phyloP scores from a whole-genome alignment of 73 alveolate species.

The Uronychia binucleata region DNA sequence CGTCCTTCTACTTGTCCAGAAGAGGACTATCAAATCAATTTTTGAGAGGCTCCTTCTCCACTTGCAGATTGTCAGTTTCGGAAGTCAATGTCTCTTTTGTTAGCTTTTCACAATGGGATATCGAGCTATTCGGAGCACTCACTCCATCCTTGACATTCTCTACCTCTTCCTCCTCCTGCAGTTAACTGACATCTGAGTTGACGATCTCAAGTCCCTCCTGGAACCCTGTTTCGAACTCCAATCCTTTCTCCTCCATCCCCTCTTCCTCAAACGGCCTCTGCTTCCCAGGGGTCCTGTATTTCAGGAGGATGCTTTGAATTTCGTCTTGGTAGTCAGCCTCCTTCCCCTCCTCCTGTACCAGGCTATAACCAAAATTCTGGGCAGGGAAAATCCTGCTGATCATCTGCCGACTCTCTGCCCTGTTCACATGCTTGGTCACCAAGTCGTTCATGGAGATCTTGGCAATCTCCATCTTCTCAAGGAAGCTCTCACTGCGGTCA shows the following conservation, averaged over 20 bases:
- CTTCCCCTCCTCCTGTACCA: not conserved
- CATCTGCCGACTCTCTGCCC: conserved; percentile 16
- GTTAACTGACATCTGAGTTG: too few species aligned
- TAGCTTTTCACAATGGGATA: too few species aligned
- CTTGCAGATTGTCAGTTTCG: too few species aligned
- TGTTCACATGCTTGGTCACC: conserved; percentile 4
- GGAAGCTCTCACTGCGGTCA: conserved; percentile 25
- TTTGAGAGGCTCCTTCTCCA: too few species aligned
- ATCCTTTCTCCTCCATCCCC: too few species aligned
- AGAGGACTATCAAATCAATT: conserved; percentile 3
- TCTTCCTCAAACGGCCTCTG: too few species aligned
- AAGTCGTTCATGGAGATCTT: not conserved
- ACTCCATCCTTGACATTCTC: too few species aligned
- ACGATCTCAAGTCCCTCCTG: too few species aligned
- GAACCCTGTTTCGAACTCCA: too few species aligned
- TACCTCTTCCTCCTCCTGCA: too few species aligned
- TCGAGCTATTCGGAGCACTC: too few species aligned
- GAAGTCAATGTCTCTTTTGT: too few species aligned
- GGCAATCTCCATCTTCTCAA: conserved; percentile 36
- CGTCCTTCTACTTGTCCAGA: conserved; percentile 38
- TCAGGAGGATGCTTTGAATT: not conserved
- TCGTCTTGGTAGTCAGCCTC: not conserved
- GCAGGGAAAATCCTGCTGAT: conserved; percentile 26
- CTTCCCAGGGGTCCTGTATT: not conserved
- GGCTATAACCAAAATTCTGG: conserved; percentile 13